Evolutionary conservation across 1,284 basidiomycete genomes (phyloP), one percentile per base, ranked within the genome.

Genomic region (Inonotus obliquus): DNA sequence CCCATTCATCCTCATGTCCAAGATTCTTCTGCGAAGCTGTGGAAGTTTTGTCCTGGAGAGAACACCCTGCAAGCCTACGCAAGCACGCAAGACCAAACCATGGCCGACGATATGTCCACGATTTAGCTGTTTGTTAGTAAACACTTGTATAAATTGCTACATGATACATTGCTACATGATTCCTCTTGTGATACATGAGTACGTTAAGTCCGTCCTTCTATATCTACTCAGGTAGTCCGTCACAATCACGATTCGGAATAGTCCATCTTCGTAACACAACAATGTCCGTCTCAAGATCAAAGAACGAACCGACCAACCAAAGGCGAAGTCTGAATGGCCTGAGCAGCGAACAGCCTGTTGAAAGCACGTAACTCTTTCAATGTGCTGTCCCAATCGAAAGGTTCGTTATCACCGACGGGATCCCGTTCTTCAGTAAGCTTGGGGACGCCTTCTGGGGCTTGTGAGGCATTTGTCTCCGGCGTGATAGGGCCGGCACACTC

Each of bases 401-500:
- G 4, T 7, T 44, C 41, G 14, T 39, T 52, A 9, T 27, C 56
- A 52, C n/a, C 29, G 35, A 35, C 48, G 11, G 35, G n/a, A 14
- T 44, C 9, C 37, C 41, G 37, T n/a, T 21, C 60, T 1, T 25
- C 21, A 19, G 37, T 39, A 35, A 69, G 53, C 2, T 66, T 52
- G 3, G 67, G 65, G 9, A 65, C 61, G 39, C 38, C 45, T 39
- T 41, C 53, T 14, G 32, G 44, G 17, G 52, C 56, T 14, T 65
- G 47, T 1, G 54, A 23, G 9, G 57, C 27, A 23, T 45, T 53
- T 48, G 63, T 64, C 60, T 63, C 64, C 1, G 69, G 69, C 1
- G 69, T 71, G 54, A 65, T 35, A 2, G 69, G 69, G n/a, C 10
- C 21, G 54, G 25, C 7, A 27, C 41, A 29, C 29, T 39, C 37